phyloP scores from a whole-genome alignment of 352 stramenopile genomes.

The Phytophthora fragariaefolia region DNA sequence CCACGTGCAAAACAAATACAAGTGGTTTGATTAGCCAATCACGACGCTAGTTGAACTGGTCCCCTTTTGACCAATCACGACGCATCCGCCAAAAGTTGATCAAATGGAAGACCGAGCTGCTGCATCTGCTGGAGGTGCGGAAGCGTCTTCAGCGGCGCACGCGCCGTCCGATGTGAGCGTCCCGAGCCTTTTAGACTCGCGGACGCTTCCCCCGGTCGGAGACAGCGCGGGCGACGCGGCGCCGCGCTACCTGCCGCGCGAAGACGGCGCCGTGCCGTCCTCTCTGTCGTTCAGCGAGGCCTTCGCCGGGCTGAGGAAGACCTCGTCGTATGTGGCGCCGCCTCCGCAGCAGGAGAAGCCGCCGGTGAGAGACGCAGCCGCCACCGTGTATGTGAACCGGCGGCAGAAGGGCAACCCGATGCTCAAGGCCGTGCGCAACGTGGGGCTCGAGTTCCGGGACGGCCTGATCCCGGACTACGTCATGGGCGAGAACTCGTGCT shows the following conservation, averaged over 20 bases:
- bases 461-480: slow-evolving; percentile 96
- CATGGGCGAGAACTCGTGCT: slow-evolving; percentile 81
- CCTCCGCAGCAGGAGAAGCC: slow-evolving; percentile 16
- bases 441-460: slow-evolving; percentile 91
- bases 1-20: not conserved
- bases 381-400: slow-evolving; percentile 75
- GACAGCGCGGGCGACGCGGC: slow-evolving; percentile 12
- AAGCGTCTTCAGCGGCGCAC: slow-evolving; percentile 1
- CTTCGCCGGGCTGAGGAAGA: slow-evolving; percentile 65
- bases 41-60: not conserved
- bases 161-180: slow-evolving; percentile 17
- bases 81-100: not conserved
- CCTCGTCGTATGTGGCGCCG: slow-evolving; percentile 56
- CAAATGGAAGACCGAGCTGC: slow-evolving; percentile 5
- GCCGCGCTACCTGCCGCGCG: slow-evolving; percentile 48
- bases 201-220: slow-evolving; percentile 27
- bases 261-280: slow-evolving; percentile 13
- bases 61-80: slow-evolving; percentile 20
- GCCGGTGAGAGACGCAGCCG: slow-evolving; percentile 49
- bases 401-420: slow-evolving; percentile 95
- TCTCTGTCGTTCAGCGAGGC: slow-evolving; percentile 59
- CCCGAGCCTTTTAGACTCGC: slow-evolving; percentile 57
- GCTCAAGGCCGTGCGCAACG: slow-evolving; percentile 93
- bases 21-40: slow-evolving; percentile 14
- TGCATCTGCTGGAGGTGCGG: not conserved